Base-by-base conservation (phyloP, 495 filamentous ascomycete genomes). In the Aspergillus steynii region DNA sequence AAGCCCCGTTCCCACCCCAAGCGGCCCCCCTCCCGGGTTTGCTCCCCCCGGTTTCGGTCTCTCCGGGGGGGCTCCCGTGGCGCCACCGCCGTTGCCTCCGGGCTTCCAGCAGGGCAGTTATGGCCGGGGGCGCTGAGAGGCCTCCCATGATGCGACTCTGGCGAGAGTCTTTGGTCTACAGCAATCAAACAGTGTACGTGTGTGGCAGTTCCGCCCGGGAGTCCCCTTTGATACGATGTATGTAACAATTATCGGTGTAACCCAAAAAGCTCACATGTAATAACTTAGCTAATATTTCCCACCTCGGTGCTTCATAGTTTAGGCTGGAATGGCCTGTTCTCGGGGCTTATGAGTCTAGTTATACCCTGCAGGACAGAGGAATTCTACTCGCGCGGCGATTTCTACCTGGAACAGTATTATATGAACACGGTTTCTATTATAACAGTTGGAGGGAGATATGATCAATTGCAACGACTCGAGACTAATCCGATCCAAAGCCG, bases 1-100 rank as follows among this genome's bases (percentile, higher is more conserved):
- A 74, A 61, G 55, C 69, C 20, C 66, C 74, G 14, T 81, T 75
- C 42, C 68, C 71, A 5, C 65, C 72, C 27, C 75, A 76, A 59
- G 72, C 76, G 37, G 79, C 75, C 45, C 78, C 25, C 83, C 85
- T 6, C 82, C 86, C 50, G 84, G 83, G 5, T 83, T 85, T 61
- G 81, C 75, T 1, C 80, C 85, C 20, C 80, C 83, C 29, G 83
- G 82, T 1, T 86, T 85, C 64, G 73, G 68, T 7, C 74, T 79
- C 26, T 68, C 75, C 34, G 55, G 64, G 55, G 71, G 73, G 25
- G 61, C 66, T 45, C 62, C 73, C 59, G 75, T 72, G 10, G 65
- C 71, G 31, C 76, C 76, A 1, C 76, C 77, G 26, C 70, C 77
- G 20, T 60, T 83, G 26, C 81, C 81, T 5, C 79, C 78, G 20